phyloP scores from a whole-genome alignment of 805 yeast genomes.

The Barnettozyma californica region DNA sequence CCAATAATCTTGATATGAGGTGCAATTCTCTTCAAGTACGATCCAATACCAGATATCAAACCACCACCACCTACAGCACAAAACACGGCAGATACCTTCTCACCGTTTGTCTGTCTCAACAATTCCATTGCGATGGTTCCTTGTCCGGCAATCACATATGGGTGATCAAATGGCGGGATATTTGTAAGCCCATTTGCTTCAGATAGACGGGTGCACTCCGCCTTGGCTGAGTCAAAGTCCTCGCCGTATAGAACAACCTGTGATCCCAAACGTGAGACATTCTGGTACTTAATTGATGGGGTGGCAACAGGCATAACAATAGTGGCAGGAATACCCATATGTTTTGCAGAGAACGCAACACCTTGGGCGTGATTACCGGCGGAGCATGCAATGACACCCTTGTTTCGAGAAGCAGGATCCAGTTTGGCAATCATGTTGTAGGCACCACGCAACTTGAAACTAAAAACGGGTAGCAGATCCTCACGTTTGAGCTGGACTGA shows the following conservation, averaged over 20 bases:
- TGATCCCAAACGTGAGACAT: constrained; percentile 88
- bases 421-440: constrained; percentile 94
- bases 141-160: constrained; percentile 97
- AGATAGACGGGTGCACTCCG: constrained; percentile 73
- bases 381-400: constrained; percentile 95
- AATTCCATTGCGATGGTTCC: constrained; percentile 96
- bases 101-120: constrained; percentile 75
- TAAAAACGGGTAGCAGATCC: constrained; percentile 89
- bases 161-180: constrained; percentile 98
- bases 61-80: constrained; percentile 98
- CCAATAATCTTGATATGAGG: constrained; percentile 97
- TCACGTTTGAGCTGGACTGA: constrained; percentile 82
- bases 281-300: constrained; percentile 89
- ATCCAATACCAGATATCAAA: constrained; percentile 81
- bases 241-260: constrained; percentile 91
- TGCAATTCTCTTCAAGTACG: constrained; percentile 88
- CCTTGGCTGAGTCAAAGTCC: constrained; percentile 92
- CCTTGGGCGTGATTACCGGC: constrained; percentile 99
- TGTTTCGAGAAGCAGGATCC: constrained; percentile 48
- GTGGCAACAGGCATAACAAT: constrained; percentile 98
- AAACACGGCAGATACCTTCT: constrained; percentile 79
- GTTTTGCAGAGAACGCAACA: constrained; percentile 87
- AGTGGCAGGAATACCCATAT: constrained; percentile 85
- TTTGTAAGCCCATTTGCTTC: constrained; percentile 70
- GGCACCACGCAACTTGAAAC: constrained; percentile 96